Base-by-base conservation (phyloP, 106 monocot species). In the Dendrobium huoshanense region DNA sequence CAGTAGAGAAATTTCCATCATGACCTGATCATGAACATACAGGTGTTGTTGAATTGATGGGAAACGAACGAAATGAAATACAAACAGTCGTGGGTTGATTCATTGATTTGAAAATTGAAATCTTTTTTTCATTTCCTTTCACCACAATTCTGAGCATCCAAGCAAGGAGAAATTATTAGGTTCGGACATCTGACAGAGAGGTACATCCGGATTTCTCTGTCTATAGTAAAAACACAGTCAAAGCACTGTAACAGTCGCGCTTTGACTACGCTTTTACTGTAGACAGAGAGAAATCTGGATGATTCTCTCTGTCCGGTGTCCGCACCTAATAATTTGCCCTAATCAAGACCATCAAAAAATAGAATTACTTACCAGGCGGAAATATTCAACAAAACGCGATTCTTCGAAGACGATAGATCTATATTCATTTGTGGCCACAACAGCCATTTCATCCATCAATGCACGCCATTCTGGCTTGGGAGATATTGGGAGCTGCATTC, bases 351-450 rank as follows among this genome's bases (percentile, higher is more conserved):
- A 11, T 37, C 59, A 11, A 19, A 64, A 40, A 77, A 17, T 59
- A 9, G 9, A 43, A 55, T 20, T 49, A 82, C 88, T 87, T 83
- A 94, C 94, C 25, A 89, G 82, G 72, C 97, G 96, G 81, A 97
- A 97, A 75, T 97, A 97, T 81, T 97, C 96, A 72, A 97, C 96
- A 84, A 97, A 97, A 55, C 94, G 94, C 72, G 94, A 85, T 79
- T 94, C 94, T 51, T 86, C 78, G 79, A 98, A 98, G 79, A 98
- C 97, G 47, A 98, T 85, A 7, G 97, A 98, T 75, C 91, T 80
- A 56, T 91, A 98, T 76, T 98, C 92, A 47, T 87, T 64, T 10
- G 97, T 98, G 55, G 97, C 94, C n/a, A 94, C 82, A 40, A 92
- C 85, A 81, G 94, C 92, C 92, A 97, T 92, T 80, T 92, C 92